phyloP scores from a whole-genome alignment of 2,329 filamentous ascomycete genomes.

The Nemania diffusa region DNA sequence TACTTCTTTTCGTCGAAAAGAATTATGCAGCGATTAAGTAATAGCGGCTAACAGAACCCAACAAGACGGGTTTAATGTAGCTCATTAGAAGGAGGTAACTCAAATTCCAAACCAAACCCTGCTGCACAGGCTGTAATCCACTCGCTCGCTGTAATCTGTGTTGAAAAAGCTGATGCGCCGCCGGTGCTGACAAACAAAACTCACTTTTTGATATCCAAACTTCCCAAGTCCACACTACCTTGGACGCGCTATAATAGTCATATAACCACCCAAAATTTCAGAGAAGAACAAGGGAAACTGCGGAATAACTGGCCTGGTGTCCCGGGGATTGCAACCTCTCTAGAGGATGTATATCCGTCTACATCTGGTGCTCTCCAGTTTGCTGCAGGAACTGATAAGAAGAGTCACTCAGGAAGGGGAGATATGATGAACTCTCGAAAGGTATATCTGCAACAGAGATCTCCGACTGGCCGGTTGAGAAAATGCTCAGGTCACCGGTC shows the following conservation, averaged over 20 bases:
- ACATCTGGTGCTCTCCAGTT: conserved; percentile 19
- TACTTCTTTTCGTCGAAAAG: background rate
- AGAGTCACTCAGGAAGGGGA: conserved; percentile 33
- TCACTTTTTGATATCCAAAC: conserved; percentile 17
- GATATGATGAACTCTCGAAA: conserved; percentile 38
- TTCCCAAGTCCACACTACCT: conserved; percentile 10
- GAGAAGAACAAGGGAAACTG: background rate
- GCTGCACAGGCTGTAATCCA: background rate
- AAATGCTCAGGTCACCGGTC: conserved; percentile 44
- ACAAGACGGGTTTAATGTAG: background rate
- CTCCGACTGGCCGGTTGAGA: conserved; percentile 44
- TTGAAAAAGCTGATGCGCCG: background rate
- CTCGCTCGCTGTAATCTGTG: conserved; percentile 7
- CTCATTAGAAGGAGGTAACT: background rate
- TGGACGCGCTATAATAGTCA: background rate
- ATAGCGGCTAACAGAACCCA: background rate
- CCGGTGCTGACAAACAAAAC: background rate
- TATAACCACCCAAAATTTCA: background rate
- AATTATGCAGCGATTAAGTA: background rate
- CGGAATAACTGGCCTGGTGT: background rate
- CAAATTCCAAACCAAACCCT: background rate
- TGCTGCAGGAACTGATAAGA: conserved; percentile 38
- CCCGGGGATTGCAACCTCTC: background rate
- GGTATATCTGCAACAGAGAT: conserved; percentile 39
- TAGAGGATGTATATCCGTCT: background rate